Percentiles rank a stretch among this genome's conserved stretches.
phyloP scores from a whole-genome alignment of 1,284 basidiomycete genomes.

The Leccinum subrobustum region DNA sequence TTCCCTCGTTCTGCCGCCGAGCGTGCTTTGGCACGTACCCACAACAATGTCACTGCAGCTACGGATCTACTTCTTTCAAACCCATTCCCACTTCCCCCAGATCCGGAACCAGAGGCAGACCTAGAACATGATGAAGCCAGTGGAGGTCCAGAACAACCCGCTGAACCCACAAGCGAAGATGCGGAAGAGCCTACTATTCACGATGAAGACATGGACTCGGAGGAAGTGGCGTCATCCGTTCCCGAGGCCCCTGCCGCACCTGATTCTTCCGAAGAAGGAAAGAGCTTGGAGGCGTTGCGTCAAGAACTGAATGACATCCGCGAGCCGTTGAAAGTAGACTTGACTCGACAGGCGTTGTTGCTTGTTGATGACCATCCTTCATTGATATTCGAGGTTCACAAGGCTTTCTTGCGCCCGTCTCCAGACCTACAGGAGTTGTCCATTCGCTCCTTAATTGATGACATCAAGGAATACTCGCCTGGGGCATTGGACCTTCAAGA shows the following conservation, averaged over 20 bases:
- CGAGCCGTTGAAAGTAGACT: conserved; percentile 62
- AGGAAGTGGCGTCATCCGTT: conserved; percentile 22
- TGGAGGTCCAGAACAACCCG: conserved; percentile 28
- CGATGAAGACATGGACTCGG: conserved; percentile 32
- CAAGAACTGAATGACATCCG: conserved; percentile 67
- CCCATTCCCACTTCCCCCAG: conserved; percentile 75
- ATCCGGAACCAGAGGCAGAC: conserved; percentile 55
- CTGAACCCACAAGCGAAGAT: conserved; percentile 29
- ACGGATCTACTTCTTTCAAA: conserved; percentile 86
- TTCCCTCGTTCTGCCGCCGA: conserved; percentile 87
- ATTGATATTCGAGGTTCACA: conserved; percentile 87
- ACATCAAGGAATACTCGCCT: conserved; percentile 68
- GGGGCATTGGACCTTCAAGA: conserved; percentile 65
- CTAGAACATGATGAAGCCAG: conserved; percentile 32
- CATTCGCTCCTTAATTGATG: conserved; percentile 65
- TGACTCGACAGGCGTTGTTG: conserved; percentile 68
- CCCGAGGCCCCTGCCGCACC: conserved; percentile 9
- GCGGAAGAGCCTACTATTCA: conserved; percentile 24
- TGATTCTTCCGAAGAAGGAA: conserved; percentile 37
- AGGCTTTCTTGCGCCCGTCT: conserved; percentile 68
- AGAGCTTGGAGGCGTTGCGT: conserved; percentile 58
- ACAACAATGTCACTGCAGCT: conserved; percentile 89
- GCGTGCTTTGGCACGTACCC: conserved; percentile 78
- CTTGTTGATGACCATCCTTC: conserved; percentile 87
- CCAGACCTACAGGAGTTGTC: conserved; percentile 61